Percentiles rank a stretch among this genome's conserved stretches.
These are phyloP conservation scores for Kalmanozyma brasiliensis DNA, from an alignment of 1,284 basidiomycete species.

Conservation along the genomic window DNA sequence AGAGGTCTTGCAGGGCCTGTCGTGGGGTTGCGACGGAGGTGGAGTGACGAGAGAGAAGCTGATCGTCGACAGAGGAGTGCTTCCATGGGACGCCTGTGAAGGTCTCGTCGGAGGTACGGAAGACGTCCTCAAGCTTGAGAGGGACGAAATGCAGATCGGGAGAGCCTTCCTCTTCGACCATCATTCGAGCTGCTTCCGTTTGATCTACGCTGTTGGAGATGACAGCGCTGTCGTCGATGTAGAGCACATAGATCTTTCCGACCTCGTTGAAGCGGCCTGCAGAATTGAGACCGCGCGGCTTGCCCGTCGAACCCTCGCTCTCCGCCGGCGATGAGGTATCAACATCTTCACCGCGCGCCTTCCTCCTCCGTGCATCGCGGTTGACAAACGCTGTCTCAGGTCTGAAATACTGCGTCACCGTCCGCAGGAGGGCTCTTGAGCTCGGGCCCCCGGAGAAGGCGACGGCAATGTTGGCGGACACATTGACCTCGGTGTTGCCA, in stretches of 20 bases:
- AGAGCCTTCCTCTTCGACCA: slow-evolving; percentile 44
- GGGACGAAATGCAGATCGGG: slow-evolving; percentile 40
- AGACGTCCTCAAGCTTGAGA: slow-evolving; percentile 50
- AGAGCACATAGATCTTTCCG: slow-evolving; percentile 56
- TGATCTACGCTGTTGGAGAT: slow-evolving; percentile 20
- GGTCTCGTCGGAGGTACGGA: background rate
- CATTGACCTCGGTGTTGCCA: slow-evolving; percentile 29
- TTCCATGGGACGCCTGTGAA: slow-evolving; percentile 9
- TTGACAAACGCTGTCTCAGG: slow-evolving; percentile 19
- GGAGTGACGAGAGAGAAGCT: slow-evolving; percentile 9
- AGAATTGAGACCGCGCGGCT: slow-evolving; percentile 9
- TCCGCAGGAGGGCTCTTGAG: slow-evolving; percentile 29
- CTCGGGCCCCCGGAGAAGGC: slow-evolving; percentile 31
- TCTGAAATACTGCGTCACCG: slow-evolving; percentile 34
- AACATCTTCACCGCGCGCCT: slow-evolving; percentile 9
- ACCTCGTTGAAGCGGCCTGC: slow-evolving; percentile 47
- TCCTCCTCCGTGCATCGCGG: slow-evolving; percentile 8
- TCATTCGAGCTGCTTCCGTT: slow-evolving; percentile 29
- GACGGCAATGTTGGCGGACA: slow-evolving; percentile 36
- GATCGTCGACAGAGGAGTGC: slow-evolving; percentile 8
- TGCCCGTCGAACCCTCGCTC: background rate
- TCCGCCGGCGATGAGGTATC: background rate
- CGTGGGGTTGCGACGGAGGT: slow-evolving; percentile 8
- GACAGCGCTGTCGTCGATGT: slow-evolving; percentile 51
- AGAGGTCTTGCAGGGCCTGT: slow-evolving; percentile 34